Evolutionary conservation across 169 alveolate genomes (phyloP), one percentile per base, ranked within the genome.

Genomic region (Pseudocohnilembus persalinus): DNA sequence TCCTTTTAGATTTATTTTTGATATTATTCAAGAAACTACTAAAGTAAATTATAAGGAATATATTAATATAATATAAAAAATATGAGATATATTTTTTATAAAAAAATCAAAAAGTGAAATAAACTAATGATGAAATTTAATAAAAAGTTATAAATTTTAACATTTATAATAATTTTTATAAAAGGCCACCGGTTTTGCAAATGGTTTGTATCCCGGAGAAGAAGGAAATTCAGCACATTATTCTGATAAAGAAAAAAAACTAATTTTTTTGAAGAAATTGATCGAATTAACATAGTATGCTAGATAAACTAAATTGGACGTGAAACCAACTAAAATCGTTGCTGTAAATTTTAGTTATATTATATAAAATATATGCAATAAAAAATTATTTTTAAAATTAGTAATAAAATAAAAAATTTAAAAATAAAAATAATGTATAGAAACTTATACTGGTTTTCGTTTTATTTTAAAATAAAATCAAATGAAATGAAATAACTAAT

Each of bases 1-100:
- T 72, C 97, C 97, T 28, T 94, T 94, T 77, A 90, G 94, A 81
- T 94, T 92, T 76, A 73, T 94, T 32, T 94, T 91, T 82, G 97
- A 94, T 79, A 92, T 94, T 0, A 87, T 91, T 49, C 75, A 91
- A 31, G 95, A 94, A 6, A 94, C 97, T 1, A 86, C 89, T 88
- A 87, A 83, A 72, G 92, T 29, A 82, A 82, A 74, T 73, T 74
- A 80, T 82, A 35, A 30, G 29, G 77, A 29, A 15, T 29, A 74
- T 31, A 73, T 31, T 29, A 82, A 73, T n/a, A n/a, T n/a, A n/a
- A n/a, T n/a, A n/a, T n/a, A n/a, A n/a, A n/a, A n/a, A n/a, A n/a
- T n/a, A n/a, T n/a, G n/a, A n/a, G n/a, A n/a, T n/a, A n/a, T n/a
- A n/a, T n/a, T n/a, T n/a, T n/a, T n/a, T n/a, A n/a, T n/a, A n/a